These are phyloP conservation scores for Fistulinella prunicolor DNA, from an alignment of 768 basidiomycete species.

Conservation along the genomic window DNA sequence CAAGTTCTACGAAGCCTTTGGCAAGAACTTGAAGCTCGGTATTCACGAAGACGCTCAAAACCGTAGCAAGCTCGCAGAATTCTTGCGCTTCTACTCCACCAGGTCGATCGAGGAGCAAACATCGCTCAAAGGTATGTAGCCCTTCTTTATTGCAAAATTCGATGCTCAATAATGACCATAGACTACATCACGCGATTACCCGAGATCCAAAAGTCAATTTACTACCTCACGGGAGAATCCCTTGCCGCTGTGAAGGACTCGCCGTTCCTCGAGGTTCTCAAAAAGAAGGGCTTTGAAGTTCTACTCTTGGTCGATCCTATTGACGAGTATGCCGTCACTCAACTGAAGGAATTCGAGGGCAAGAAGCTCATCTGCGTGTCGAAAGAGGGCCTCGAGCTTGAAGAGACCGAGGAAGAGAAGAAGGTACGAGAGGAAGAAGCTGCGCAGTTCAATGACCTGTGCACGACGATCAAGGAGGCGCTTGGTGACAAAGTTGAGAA, in stretches of 20 bases:
- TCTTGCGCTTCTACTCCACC: conserved; percentile 97
- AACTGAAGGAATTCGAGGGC: conserved; percentile 98
- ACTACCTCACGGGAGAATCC: conserved; percentile 99
- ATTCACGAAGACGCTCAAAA: conserved; percentile 99
- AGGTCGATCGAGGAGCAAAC: conserved; percentile 88
- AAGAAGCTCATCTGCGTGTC: conserved; percentile 98
- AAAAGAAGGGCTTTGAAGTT: conserved; percentile 99
- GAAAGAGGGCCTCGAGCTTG: conserved; percentile 98
- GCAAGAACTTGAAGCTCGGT: conserved; percentile 99
- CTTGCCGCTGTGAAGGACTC: conserved; percentile 88
- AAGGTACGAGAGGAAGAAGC: conserved; percentile 81
- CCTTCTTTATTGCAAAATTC: not conserved
- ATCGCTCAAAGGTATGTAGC: conserved; percentile 80
- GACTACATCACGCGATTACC: conserved; percentile 99
- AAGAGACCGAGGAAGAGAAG: conserved; percentile 99
- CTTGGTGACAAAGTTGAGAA: conserved; percentile 99
- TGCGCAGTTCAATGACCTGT: conserved; percentile 80
- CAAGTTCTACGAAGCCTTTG: conserved; percentile 98
- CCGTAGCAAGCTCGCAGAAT: conserved; percentile 98
- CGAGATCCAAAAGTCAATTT: conserved; percentile 97
- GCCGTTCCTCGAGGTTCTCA: conserved; percentile 98
- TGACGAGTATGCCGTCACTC: conserved; percentile 97
- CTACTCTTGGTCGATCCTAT: conserved; percentile 97
- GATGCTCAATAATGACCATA: conserved; percentile 26
- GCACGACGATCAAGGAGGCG: conserved; percentile 94